A percentile compares a stretch with the other conserved stretches of the same genome.
These are phyloP conservation scores for Tephrocybe sp. DNA, from an alignment of 768 basidiomycete genomes.

Conservation along the genomic window DNA sequence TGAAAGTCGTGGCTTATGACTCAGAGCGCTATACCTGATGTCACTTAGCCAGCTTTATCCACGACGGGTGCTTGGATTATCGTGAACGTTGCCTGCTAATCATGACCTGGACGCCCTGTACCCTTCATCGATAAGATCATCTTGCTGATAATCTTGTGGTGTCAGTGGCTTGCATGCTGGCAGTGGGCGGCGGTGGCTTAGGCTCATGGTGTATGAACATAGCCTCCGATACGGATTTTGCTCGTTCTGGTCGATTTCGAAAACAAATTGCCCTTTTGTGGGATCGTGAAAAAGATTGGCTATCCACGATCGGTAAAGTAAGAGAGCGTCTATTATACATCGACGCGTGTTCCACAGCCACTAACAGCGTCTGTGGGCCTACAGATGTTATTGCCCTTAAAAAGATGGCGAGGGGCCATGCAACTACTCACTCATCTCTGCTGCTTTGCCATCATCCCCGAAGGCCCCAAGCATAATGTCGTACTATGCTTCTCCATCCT, in stretches of 20 bases:
- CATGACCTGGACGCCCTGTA: slow-evolving; percentile 4
- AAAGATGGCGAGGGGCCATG: slow-evolving; percentile 1
- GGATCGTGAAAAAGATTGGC: slow-evolving; percentile 4
- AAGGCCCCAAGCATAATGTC: slow-evolving; percentile 1
- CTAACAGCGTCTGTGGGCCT: neutral
- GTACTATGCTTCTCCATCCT: neutral
- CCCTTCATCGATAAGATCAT: slow-evolving; percentile 12
- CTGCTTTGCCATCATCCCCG: neutral
- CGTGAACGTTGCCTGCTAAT: slow-evolving; percentile 7
- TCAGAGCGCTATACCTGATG: slow-evolving; percentile 1
- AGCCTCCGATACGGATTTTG: neutral
- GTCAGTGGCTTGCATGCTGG: neutral
- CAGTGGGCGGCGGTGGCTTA: neutral
- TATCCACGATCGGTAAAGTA: slow-evolving; percentile 2
- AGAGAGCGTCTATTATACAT: neutral
- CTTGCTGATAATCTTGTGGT: slow-evolving; percentile 9
- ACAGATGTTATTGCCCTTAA: neutral
- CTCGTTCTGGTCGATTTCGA: neutral
- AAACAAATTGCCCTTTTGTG: neutral
- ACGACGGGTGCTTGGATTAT: slow-evolving; percentile 3
- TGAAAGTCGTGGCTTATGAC: slow-evolving; percentile 8
- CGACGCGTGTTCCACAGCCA: slow-evolving; percentile 6
- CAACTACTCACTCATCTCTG: no score
- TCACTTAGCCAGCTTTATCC: slow-evolving; percentile 6
- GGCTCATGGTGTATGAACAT: neutral